Evolutionary conservation across 2,329 filamentous ascomycete species (phyloP).

Genomic region (Aspergillus spinulosporus): DNA sequence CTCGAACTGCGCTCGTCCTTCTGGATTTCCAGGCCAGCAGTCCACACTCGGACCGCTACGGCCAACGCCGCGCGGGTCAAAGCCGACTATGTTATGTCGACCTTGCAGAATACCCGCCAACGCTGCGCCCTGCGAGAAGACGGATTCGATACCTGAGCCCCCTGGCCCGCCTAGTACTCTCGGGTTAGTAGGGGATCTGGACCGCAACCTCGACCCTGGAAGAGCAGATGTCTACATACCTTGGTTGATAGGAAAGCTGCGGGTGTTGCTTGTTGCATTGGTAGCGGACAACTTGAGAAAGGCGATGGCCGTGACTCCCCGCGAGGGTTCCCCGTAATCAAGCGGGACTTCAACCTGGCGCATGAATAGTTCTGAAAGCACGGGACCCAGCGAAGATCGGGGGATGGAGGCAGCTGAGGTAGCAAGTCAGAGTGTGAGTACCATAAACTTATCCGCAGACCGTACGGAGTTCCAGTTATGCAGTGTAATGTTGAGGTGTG

Average conservation of each 20-base stretch:
- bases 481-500: neutral
- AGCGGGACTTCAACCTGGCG: conserved; percentile 23
- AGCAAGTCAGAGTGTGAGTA: neutral
- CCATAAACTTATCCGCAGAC: no score
- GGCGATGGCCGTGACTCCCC: conserved; percentile 20
- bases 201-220: neutral
- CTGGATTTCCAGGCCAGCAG: conserved; percentile 30
- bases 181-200: neutral
- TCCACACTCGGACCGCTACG: conserved; percentile 30
- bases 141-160: conserved; percentile 8
- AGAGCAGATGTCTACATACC: neutral
- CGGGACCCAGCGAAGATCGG: conserved; percentile 16
- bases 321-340: conserved; percentile 21
- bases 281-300: conserved; percentile 22
- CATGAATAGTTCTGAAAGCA: conserved; percentile 21
- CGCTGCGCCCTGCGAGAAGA: neutral
- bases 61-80: conserved; percentile 35
- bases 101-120: no score
- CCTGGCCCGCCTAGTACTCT: conserved; percentile 3
- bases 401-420: conserved; percentile 13
- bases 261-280: conserved; percentile 11
- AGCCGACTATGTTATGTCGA: conserved; percentile 29
- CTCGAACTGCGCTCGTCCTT: neutral
- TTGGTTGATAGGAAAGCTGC: conserved; percentile 22
- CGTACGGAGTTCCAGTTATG: neutral